These are phyloP conservation scores for Beauveria varroae DNA, from an alignment of 2,329 filamentous ascomycete species.

Conservation along the genomic window DNA sequence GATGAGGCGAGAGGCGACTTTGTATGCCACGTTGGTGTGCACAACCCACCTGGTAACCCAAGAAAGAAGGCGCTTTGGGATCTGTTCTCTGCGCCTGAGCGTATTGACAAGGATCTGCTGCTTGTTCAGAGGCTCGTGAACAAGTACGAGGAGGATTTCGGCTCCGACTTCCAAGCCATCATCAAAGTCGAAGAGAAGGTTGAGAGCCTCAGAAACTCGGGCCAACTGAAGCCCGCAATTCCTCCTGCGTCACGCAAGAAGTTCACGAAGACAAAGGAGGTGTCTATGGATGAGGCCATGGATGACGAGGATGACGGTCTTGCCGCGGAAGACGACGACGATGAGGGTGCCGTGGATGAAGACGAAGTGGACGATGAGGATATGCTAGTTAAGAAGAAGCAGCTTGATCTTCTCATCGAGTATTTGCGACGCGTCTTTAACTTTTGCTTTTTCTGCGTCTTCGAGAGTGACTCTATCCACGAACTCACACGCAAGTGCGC, in stretches of 20 bases:
- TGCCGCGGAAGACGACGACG: constrained; percentile 79
- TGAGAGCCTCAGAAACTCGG: constrained; percentile 68
- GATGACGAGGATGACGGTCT: constrained; percentile 62
- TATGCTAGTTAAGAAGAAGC: constrained; percentile 87
- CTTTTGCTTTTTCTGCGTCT: constrained; percentile 99
- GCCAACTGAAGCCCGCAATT: constrained; percentile 63
- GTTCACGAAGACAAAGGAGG: constrained; percentile 51
- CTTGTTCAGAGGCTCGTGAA: constrained; percentile 74
- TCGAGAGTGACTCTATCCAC: constrained; percentile 95
- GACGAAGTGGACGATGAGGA: constrained; percentile 88
- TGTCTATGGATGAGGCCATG: constrained; percentile 54
- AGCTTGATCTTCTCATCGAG: constrained; percentile 89
- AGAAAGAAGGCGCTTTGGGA: constrained; percentile 97
- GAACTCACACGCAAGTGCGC: constrained; percentile 94
- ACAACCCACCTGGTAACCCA: constrained; percentile 77
- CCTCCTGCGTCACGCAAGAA: constrained; percentile 50
- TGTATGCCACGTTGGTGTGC: constrained; percentile 92
- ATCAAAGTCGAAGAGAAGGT: constrained; percentile 80
- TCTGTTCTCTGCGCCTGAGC: constrained; percentile 87
- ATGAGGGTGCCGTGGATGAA: constrained; percentile 69
- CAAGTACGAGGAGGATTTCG: constrained; percentile 80
- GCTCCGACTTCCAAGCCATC: constrained; percentile 67
- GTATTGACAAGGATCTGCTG: constrained; percentile 82
- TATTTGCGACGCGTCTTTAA: constrained; percentile 95
- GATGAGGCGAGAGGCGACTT: constrained; percentile 93